These are phyloP conservation scores for Neonectria punicea DNA, from an alignment of 2,329 filamentous ascomycete genomes.

Conservation along the genomic window DNA sequence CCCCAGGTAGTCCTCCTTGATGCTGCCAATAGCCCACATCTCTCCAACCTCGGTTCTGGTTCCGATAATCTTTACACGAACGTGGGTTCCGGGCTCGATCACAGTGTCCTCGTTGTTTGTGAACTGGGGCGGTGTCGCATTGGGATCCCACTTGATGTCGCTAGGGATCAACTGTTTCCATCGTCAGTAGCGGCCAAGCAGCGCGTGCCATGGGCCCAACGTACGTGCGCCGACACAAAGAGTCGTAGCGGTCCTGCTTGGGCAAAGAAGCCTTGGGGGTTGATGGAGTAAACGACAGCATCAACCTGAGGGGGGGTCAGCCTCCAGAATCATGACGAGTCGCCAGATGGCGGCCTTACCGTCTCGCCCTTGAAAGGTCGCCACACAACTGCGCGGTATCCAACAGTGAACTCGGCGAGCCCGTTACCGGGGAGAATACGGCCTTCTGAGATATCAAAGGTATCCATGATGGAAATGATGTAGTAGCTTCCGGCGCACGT, in stretches of 20 bases:
- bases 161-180: conserved; percentile 80
- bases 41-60: conserved; percentile 91
- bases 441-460: conserved; percentile 93
- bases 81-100: conserved; percentile 92
- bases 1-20: conserved; percentile 85
- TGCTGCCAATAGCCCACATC: conserved; percentile 97
- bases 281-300: conserved; percentile 90
- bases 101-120: conserved; percentile 94
- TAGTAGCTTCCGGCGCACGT: conserved; percentile 96
- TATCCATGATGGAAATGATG: conserved; percentile 97
- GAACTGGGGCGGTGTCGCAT: conserved; percentile 95
- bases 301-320: conserved; percentile 75
- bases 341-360: conserved; percentile 63
- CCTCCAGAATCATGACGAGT: conserved; percentile 33
- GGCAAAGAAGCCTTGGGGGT: conserved; percentile 90
- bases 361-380: conserved; percentile 98
- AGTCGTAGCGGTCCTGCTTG: conserved; percentile 81
- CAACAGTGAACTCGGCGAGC: conserved; percentile 92
- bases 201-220: conserved; percentile 44
- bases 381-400: conserved; percentile 97
- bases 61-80: conserved; percentile 94
- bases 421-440: conserved; percentile 92
- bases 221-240: conserved; percentile 85
- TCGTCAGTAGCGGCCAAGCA: conserved; percentile 23
- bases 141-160: conserved; percentile 93